Conservation (phyloP, 768 basidiomycete genomes). For the Russula compacta region DNA sequence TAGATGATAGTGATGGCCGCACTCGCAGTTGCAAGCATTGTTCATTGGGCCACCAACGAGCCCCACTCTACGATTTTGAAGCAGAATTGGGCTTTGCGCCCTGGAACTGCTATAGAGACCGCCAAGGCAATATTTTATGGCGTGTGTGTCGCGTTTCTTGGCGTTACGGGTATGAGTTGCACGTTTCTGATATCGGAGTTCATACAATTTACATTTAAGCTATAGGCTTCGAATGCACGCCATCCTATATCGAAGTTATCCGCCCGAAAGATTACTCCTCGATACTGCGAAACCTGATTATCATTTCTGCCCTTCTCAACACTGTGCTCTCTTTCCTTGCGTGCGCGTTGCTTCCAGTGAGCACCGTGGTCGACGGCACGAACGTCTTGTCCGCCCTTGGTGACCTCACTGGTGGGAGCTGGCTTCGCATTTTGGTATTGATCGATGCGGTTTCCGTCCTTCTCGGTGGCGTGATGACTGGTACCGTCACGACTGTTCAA, state of each 20-base stretch:
- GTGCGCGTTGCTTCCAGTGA: constrained; percentile 12
- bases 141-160: constrained; percentile 19
- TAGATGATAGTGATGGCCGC: constrained; percentile 15
- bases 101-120: constrained; percentile 9
- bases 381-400: constrained; percentile 19
- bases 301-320: constrained; percentile 15
- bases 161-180: constrained; percentile 16
- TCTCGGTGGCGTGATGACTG: constrained; percentile 19
- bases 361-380: constrained; percentile 2
- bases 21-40: constrained; percentile 6
- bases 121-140: constrained; percentile 15
- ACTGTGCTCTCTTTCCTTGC: constrained; percentile 12
- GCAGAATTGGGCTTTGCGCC: constrained; percentile 17
- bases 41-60: constrained; percentile 16
- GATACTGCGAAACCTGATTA: constrained; percentile 17
- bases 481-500: constrained; percentile 13
- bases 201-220: not conserved
- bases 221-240: constrained; percentile 20
- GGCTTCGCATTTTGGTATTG: constrained; percentile 17
- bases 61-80: constrained; percentile 14
- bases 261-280: constrained; percentile 14
- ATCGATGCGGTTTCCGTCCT: constrained; percentile 18
- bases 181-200: not conserved
- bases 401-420: constrained; percentile 10
- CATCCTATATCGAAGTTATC: constrained; percentile 18